Conservation (phyloP, 352 stramenopile species). For the Globisporangium parvum region DNA sequence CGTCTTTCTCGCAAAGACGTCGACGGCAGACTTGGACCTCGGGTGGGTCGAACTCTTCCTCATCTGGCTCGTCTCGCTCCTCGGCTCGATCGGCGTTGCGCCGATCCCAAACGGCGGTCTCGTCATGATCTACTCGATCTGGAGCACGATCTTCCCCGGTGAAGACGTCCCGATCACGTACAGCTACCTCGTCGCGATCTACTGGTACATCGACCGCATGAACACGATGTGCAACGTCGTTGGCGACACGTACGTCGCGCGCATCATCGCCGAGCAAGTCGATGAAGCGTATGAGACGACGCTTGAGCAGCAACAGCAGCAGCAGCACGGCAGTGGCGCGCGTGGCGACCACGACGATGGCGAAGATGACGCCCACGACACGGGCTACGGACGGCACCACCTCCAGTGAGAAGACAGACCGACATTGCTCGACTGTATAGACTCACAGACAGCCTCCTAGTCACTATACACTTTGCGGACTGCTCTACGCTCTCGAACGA, state of each 20-base stretch:
- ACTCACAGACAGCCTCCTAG: no score
- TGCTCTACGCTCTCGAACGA: no score
- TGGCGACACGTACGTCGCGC: slow-evolving; percentile 59
- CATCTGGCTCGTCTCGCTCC: slow-evolving; percentile 53
- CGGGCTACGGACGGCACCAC: no score
- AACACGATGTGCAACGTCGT: slow-evolving; percentile 70
- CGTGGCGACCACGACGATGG: neutral
- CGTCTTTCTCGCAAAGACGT: slow-evolving; percentile 59
- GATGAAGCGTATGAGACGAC: slow-evolving; percentile 46
- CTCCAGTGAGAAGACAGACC: no score
- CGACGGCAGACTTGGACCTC: slow-evolving; percentile 27
- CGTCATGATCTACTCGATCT: slow-evolving; percentile 74
- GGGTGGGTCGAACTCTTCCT: slow-evolving; percentile 43
- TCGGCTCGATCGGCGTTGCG: slow-evolving; percentile 53
- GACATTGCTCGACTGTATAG: no score
- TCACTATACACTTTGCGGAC: no score
- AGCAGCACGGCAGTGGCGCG: neutral
- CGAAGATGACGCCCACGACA: neutral
- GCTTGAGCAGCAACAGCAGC: slow-evolving; percentile 1
- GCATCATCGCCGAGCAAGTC: slow-evolving; percentile 72
- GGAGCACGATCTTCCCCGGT: slow-evolving; percentile 58
- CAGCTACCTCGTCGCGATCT: slow-evolving; percentile 67
- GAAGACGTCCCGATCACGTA: slow-evolving; percentile 49
- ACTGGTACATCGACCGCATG: slow-evolving; percentile 68
- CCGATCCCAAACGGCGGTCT: slow-evolving; percentile 66